Percentiles rank a stretch among this genome's conserved stretches.
These are phyloP conservation scores for Guillardia theta DNA, from an alignment of 78 protist genomes.

Conservation along the genomic window DNA sequence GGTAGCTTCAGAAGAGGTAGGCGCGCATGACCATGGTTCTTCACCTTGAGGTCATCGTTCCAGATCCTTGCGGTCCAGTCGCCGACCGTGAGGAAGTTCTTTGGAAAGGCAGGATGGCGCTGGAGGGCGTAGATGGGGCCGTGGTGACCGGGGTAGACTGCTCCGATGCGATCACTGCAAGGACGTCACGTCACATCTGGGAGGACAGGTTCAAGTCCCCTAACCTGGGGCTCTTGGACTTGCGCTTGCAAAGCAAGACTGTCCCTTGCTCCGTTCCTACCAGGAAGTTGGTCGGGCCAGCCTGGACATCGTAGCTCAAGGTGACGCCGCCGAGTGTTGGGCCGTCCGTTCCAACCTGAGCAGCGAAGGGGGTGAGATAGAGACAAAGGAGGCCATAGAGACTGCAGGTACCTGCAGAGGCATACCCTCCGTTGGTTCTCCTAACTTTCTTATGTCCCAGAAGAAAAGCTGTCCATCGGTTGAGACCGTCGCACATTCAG, in stretches of 20 bases:
- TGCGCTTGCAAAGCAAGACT: conserved; percentile 65
- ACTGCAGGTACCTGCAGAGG: conserved; percentile 44
- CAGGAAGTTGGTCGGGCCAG: conserved; percentile 75
- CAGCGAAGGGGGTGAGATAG: no score
- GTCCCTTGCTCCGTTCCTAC: conserved; percentile 85
- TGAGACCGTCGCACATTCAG: conserved; percentile 71
- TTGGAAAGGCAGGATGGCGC: conserved; percentile 68
- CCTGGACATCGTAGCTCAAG: conserved; percentile 58
- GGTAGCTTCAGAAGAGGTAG: no score
- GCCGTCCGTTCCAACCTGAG: not conserved
- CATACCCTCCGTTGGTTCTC: conserved; percentile 61
- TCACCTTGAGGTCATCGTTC: conserved; percentile 70
- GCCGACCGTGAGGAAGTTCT: conserved; percentile 81
- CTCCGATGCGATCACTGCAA: conserved; percentile 68
- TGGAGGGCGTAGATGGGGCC: conserved; percentile 82
- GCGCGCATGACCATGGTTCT: no score
- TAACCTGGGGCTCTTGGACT: conserved; percentile 60
- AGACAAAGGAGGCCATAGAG: not conserved
- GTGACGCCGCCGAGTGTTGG: conserved; percentile 53
- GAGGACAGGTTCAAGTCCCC: no score
- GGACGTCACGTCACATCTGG: no score
- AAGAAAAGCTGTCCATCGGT: conserved; percentile 66
- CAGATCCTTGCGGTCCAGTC: conserved; percentile 86
- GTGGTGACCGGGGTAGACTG: conserved; percentile 71
- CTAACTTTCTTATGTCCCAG: conserved; percentile 72